Base-by-base conservation (phyloP, 2,329 filamentous ascomycete genomes). In the Mycocentrospora acerina region DNA sequence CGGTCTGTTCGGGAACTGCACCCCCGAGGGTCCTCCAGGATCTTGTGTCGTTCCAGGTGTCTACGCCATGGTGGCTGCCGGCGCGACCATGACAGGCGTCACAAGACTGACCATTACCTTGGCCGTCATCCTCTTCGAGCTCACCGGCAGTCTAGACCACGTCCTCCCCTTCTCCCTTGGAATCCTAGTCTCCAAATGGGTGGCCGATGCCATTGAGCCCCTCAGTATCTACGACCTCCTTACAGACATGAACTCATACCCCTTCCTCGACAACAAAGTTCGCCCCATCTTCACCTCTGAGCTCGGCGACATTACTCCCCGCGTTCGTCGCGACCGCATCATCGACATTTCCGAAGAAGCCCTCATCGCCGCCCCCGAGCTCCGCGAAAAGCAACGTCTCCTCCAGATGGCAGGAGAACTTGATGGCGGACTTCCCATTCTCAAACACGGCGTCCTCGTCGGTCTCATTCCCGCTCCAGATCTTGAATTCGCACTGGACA, bases 131-230 rank as follows among this genome's bases (percentile, higher is more conserved):
- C 74, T 97, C 1, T 97, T 98, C 55, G 93, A 98, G 66, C 75
- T 98, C 24, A 98, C 93, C 0, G 93, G 93, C 38, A 95, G 89
- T 63, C 75, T 97, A 32, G 88, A 97, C 64, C 94, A 97, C 57
- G 93, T 98, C 3, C 73, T 98, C 9, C 93, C 93, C 0, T 97
- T 97, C 66, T 96, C 90, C 0, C 73, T 98, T 7, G 86, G 88
- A 0, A 89, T 98, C 24, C 75, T 97, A 4, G 90, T 95, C 18
- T 84, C 91, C n/a, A 98, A 98, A 71, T 98, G 93, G 93, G 95
- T 90, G 0, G 90, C 93, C 0, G 93, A 97, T 68, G 90, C 90
- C 3, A 81, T 98, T 35, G 93, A 98, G 67, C 93, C 91, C 12
- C 78, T 89, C 36, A 95, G 89, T 66, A 96, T 98, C 46, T 97